These are phyloP conservation scores for Lathyrus aphaca DNA, from an alignment of 306 rosid species.

Conservation along the genomic window DNA sequence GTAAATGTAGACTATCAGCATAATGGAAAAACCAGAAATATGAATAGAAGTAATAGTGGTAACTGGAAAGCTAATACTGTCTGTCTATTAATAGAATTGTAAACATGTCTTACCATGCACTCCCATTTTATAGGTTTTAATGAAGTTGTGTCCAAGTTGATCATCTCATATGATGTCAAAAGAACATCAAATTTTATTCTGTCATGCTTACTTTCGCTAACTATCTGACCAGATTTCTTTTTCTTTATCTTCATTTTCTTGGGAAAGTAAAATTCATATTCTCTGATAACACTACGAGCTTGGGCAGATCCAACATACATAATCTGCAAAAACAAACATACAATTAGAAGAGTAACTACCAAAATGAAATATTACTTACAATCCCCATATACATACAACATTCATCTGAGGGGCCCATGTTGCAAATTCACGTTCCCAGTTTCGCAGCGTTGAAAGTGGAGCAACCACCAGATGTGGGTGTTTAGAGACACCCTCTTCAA, in stretches of 20 bases:
- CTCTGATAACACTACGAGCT: conserved; percentile 85
- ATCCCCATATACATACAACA: conserved; percentile 65
- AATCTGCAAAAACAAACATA: conserved; percentile 60
- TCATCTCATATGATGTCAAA: conserved; percentile 97
- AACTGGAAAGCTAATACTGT: conserved; percentile 21
- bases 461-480: conserved; percentile 99
- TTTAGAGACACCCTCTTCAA: conserved; percentile 65
- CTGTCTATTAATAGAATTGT: conserved; percentile 5
- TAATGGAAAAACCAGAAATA: conserved; percentile 37
- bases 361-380: conserved; percentile 32
- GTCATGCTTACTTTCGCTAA: conserved; percentile 87
- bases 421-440: conserved; percentile 99
- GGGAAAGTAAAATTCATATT: conserved; percentile 89
- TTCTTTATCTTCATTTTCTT: conserved; percentile 86
- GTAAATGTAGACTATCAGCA: conserved; percentile 38
- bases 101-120: conserved; percentile 68
- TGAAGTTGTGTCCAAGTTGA: conserved; percentile 75
- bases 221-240: conserved; percentile 74
- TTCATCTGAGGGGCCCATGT: conserved; percentile 99
- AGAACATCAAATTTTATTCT: conserved; percentile 97
- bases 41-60: conserved; percentile 27
- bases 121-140: conserved; percentile 92
- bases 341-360: conserved; percentile 42
- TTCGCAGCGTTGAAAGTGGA: conserved; percentile 93
- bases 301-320: conserved; percentile 96